Conservation (phyloP, 2,329 filamentous ascomycete species). For the Colletotrichum liaoningense region DNA sequence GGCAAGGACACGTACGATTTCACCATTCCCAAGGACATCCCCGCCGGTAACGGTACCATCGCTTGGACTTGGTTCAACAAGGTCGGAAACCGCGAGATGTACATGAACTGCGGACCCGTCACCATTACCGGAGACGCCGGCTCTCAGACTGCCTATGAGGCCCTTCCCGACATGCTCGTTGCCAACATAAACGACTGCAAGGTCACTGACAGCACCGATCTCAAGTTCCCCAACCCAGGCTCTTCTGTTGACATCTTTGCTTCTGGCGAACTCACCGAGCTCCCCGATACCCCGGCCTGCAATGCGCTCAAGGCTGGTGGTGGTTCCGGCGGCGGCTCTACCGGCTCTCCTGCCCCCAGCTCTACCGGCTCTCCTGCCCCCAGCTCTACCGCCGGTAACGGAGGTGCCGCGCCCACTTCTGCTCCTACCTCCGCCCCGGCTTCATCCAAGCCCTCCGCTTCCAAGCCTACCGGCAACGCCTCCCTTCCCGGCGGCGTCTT, state of each 20-base stretch:
- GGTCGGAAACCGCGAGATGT: slow-evolving; percentile 93
- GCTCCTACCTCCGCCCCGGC: slow-evolving; percentile 38
- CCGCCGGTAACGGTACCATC: slow-evolving; percentile 81
- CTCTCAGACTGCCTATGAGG: slow-evolving; percentile 63
- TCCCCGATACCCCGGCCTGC: too few relatives aligned
- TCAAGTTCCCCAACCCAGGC: slow-evolving; percentile 78
- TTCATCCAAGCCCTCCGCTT: slow-evolving; percentile 27
- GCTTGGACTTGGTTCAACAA: slow-evolving; percentile 98
- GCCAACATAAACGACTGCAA: slow-evolving; percentile 68
- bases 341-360: background rate
- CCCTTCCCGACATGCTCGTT: slow-evolving; percentile 80
- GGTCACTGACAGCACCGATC: slow-evolving; percentile 65
- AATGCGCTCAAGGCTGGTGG: slow-evolving; percentile 16
- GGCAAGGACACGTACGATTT: slow-evolving; percentile 74
- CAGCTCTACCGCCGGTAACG: background rate
- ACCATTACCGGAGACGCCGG: slow-evolving; percentile 68
- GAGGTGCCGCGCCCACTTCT: slow-evolving; percentile 21
- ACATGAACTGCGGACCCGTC: slow-evolving; percentile 94
- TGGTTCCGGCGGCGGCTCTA: background rate
- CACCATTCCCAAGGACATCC: slow-evolving; percentile 77
- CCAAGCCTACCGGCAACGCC: background rate
- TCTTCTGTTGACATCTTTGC: slow-evolving; percentile 58
- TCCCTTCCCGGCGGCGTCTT: slow-evolving; percentile 53
- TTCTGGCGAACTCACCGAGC: slow-evolving; percentile 41
- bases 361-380: background rate